Evolutionary conservation across 2,329 filamentous ascomycete genomes (phyloP), one percentile per base, ranked within the genome.

Genomic region (Fusarium sublunatum): DNA sequence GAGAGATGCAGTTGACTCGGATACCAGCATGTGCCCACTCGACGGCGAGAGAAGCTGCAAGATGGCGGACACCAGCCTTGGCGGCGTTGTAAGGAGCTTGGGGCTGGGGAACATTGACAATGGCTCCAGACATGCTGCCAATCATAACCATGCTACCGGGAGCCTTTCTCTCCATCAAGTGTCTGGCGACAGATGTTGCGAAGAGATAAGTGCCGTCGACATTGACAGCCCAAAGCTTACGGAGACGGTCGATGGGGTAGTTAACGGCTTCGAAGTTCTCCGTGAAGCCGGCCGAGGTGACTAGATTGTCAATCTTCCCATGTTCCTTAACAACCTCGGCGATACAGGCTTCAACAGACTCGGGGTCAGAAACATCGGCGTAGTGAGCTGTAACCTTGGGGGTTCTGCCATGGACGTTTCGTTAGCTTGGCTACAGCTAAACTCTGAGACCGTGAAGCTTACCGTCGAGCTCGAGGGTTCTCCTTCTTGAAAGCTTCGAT

Each of bases 241-340:
- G 88, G 78, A 97, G 89, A 66, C 93, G 90, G 69, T 97, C 92
- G 68, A 93, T 87, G 1, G 93, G 93, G 79, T 98, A 98, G 68
- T 89, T 88, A 71, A 93, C 90, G 42, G 94, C 94, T 71, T 96
- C 90, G 73, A 93, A 96, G 81, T 97, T 97, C 81, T 97, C 94
- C 12, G 92, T 95, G 80, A 98, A 97, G 41, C 94, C 94, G 45
- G 94, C 94, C n/a, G 92, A 96, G 25, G 94, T 97, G 70, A 98
- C 93, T 25, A 98, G 85, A 77, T 92, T 89, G 79, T 97, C 93
- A 69, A 97, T 92, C 76, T 91, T 90, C 77, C 89, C 89, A 75
- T 97, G 93, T 26, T 72, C 67, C 43, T 71, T 62, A 34, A 77
- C 62, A 31, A 78, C 85, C 59, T 92, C 89, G 34, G 82, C 80